Evolutionary conservation across 768 basidiomycete species (phyloP).

Genomic region (Chlorophyllum brunneum): DNA sequence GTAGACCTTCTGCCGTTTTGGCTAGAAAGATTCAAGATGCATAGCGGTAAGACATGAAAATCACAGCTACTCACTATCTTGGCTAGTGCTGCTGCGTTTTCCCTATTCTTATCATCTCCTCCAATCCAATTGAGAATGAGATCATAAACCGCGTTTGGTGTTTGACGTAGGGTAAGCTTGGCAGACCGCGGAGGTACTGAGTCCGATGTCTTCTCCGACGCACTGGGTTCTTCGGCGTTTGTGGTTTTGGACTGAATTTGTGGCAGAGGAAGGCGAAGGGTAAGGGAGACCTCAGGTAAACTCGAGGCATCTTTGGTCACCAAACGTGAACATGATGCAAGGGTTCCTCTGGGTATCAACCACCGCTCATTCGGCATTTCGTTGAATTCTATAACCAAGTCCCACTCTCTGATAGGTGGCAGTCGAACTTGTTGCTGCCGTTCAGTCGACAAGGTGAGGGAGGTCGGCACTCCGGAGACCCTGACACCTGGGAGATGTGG

Average conservation of each 20-base stretch:
- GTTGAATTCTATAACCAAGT: conserved; percentile 68
- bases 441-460: conserved; percentile 6
- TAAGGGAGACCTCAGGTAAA: conserved; percentile 5
- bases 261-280: conserved; percentile 40
- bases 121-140: conserved; percentile 61
- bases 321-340: conserved; percentile 12
- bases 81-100: conserved; percentile 41
- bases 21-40: conserved; percentile 1
- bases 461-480: conserved; percentile 9
- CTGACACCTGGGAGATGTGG: conserved; percentile 7
- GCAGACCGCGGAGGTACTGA: conserved; percentile 12
- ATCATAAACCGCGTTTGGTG: conserved; percentile 51
- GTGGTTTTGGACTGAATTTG: conserved; percentile 8
- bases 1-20: conserved; percentile 47
- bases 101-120: conserved; percentile 45
- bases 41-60: neutral
- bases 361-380: conserved; percentile 63
- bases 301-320: neutral
- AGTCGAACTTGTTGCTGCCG: conserved; percentile 11
- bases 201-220: conserved; percentile 13
- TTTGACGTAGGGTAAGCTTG: conserved; percentile 32
- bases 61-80: conserved; percentile 36
- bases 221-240: neutral
- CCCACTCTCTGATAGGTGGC: conserved; percentile 52
- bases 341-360: conserved; percentile 56